phyloP scores from a whole-genome alignment of 352 stramenopile species.

The Phytophthora boehmeriae region DNA sequence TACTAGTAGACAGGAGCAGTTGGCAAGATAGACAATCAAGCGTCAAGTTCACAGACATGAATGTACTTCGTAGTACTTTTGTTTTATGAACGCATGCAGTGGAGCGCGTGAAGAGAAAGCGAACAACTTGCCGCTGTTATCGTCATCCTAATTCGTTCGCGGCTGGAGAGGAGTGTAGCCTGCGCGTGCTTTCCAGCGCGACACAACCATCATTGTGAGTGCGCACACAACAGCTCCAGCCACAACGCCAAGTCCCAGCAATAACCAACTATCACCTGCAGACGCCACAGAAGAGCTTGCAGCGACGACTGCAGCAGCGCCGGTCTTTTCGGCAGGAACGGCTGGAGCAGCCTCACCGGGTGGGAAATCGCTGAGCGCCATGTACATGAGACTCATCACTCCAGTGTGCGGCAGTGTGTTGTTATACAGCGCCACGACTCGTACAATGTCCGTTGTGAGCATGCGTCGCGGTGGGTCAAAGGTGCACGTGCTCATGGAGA shows the following conservation, averaged over 20 bases:
- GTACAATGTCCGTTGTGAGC: conserved; percentile 70
- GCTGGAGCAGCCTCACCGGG: conserved; percentile 18
- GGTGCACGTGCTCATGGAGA: conserved; percentile 76
- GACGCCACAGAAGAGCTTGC: conserved; percentile 6
- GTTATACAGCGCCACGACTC: conserved; percentile 82
- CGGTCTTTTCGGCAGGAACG: conserved; percentile 13
- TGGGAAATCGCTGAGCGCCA: conserved; percentile 69
- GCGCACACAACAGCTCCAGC: conserved; percentile 32
- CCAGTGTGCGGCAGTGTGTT: conserved; percentile 78
- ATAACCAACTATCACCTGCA: conserved; percentile 6
- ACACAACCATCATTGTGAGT: conserved; percentile 25
- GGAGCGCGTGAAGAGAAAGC: not conserved
- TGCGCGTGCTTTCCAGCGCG: conserved; percentile 54
- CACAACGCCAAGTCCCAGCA: conserved; percentile 29
- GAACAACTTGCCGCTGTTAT: not conserved
- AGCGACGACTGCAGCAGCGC: conserved; percentile 4
- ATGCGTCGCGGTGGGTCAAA: conserved; percentile 77
- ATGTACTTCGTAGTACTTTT: not conserved
- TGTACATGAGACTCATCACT: conserved; percentile 82
- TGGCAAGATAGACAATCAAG: not conserved
- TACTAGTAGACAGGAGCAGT: too few relatives aligned
- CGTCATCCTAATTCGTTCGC: conserved; percentile 15
- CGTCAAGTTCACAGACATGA: not conserved
- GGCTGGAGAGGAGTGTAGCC: conserved; percentile 54
- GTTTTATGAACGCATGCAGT: not conserved